Evolutionary conservation across 2,329 filamentous ascomycete species (phyloP).

Genomic region (Talaromyces sp.): DNA sequence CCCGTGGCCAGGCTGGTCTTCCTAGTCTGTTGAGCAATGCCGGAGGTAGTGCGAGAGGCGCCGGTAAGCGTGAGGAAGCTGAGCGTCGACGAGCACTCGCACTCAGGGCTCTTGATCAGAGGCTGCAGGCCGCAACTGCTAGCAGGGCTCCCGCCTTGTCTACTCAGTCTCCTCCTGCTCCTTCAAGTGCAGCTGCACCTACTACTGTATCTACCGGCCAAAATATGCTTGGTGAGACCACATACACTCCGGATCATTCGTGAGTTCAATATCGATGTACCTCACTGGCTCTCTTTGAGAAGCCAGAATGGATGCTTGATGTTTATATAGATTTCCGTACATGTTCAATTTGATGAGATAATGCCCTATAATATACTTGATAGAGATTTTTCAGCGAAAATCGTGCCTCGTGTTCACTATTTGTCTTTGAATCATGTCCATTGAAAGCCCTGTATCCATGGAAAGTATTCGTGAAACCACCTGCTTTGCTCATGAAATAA

Average conservation of each 20-base stretch:
- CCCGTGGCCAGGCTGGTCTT: conserved; percentile 56
- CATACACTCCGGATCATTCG: conserved; percentile 60
- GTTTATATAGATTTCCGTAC: conserved; percentile 6
- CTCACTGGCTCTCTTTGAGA: not conserved
- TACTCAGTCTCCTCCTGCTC: conserved; percentile 27
- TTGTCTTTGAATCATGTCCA: no score
- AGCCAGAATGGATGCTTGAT: not conserved
- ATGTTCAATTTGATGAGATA: conserved; percentile 4
- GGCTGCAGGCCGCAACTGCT: conserved; percentile 75
- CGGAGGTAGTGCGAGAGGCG: conserved; percentile 41
- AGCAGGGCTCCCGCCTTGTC: conserved; percentile 37
- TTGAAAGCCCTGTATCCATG: no score
- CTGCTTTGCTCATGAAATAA: no score
- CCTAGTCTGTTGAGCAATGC: conserved; percentile 54
- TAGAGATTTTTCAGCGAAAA: no score
- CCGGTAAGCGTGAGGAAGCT: conserved; percentile 78
- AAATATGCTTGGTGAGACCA: conserved; percentile 63
- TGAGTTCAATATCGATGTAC: conserved; percentile 17
- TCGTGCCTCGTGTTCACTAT: no score
- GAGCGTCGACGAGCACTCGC: conserved; percentile 85
- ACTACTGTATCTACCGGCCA: conserved; percentile 51
- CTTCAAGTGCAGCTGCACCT: conserved; percentile 50
- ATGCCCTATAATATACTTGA: not conserved
- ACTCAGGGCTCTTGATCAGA: conserved; percentile 84
- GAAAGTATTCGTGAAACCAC: no score